Base-by-base conservation (phyloP, 2,329 filamentous ascomycete genomes). In the Fusarium metavorans region DNA sequence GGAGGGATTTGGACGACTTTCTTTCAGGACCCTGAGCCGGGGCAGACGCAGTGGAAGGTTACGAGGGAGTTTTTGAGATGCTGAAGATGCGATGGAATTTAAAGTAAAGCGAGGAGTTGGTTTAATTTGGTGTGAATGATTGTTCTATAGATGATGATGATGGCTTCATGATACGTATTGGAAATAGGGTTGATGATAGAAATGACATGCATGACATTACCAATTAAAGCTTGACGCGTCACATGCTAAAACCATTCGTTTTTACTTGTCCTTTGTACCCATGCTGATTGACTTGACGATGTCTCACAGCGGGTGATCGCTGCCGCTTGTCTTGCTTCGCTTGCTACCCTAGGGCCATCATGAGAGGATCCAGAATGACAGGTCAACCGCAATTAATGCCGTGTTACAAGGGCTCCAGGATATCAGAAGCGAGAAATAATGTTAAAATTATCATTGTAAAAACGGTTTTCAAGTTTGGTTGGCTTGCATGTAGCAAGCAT, bases 1-100 rank as follows among this genome's bases (percentile, higher is more conserved):
- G 66, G 66, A 3, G 80, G 81, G 0, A 74, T 79, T 10, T 82
- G 78, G 77, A 52, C 77, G 0, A 83, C 81, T 2, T 70, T 80
- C 32, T 83, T 83, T 18, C 70, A 73, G 20, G 71, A 79, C 6
- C 80, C 80, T 3, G 45, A 67, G 2, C 73, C 69, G 1, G 78
- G 75, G 0, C 62, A 75, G 27, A 71, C 60, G 3, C 68, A 79
- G 35, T 83, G 82, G 82, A 75, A 78, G 52, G 67, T 81, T 2
- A 77, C 64, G 0, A 79, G 73, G 39, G 78, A 82, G 52, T 82
- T 78, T 59, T 23, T 80, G 43, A 73, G 58, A 30, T 72, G 72
- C 11, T 78, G 23, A 74, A 13, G 16, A 16, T 27, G 23, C 0
- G 30, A 6, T 27, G 9, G 43, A 3, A 18, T n/a, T 41, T 13